These are phyloP conservation scores for Hortaea werneckii DNA, from an alignment of 2,329 filamentous ascomycete genomes.

Conservation along the genomic window DNA sequence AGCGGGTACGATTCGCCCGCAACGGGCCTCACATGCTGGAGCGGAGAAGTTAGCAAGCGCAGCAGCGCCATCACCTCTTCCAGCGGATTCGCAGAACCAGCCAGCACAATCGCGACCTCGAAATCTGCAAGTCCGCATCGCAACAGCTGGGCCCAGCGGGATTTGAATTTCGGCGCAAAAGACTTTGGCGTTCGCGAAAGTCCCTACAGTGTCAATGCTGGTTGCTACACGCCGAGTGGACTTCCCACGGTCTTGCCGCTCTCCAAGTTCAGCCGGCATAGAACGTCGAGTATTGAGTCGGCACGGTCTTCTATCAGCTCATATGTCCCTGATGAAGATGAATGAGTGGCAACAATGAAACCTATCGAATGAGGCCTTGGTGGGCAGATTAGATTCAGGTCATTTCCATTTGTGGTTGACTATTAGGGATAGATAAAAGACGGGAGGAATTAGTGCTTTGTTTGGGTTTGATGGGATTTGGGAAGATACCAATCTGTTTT, in stretches of 20 bases:
- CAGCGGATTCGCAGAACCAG: no score
- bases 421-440: no score
- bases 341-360: no score
- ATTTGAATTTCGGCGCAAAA: slow-evolving; percentile 1
- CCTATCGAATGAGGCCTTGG: no score
- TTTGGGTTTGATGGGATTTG: no score
- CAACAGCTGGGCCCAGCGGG: slow-evolving; percentile 4
- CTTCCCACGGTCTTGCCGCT: not conserved
- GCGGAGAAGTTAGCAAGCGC: slow-evolving; percentile 2
- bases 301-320: no score
- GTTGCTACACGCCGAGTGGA: slow-evolving; percentile 11
- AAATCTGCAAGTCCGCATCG: not conserved
- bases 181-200: not conserved
- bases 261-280: not conserved
- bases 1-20: slow-evolving; percentile 1
- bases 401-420: no score
- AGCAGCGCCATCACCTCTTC: not conserved
- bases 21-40: slow-evolving; percentile 1
- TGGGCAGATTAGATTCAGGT: no score
- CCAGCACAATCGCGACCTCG: not conserved
- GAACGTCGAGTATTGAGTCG: no score
- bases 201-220: slow-evolving; percentile 8
- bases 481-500: no score
- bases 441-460: no score
- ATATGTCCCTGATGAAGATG: no score